Conservation (phyloP, 495 filamentous ascomycete species). For the Daldinia grandis region DNA sequence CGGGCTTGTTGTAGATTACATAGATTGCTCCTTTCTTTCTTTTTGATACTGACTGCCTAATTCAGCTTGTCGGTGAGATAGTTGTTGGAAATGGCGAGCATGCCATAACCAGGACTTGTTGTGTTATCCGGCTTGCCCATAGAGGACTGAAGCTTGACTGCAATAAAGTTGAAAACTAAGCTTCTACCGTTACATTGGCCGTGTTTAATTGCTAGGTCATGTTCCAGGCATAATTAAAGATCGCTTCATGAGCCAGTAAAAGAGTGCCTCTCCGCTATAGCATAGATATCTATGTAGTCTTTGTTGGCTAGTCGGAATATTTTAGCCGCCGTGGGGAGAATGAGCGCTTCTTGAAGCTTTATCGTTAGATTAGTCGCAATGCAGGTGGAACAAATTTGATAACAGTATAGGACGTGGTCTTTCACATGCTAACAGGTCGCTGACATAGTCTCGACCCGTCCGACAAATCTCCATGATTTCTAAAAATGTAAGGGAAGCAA, state of each 20-base stretch:
- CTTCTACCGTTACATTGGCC: not conserved
- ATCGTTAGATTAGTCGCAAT: conserved; percentile 9
- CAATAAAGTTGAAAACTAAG: conserved; percentile 2
- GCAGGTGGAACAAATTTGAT: conserved; percentile 7
- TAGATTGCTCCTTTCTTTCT: not conserved
- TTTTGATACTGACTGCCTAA: conserved; percentile 27
- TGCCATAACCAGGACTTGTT: conserved; percentile 11
- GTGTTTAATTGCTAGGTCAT: not conserved
- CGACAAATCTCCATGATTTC: conserved; percentile 27
- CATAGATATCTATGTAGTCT: not conserved
- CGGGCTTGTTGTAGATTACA: not conserved
- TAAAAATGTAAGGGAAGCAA: conserved; percentile 4
- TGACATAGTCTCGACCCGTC: conserved; percentile 19
- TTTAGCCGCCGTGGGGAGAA: conserved; percentile 20
- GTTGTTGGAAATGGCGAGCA: not conserved
- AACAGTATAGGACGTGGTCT: conserved; percentile 9
- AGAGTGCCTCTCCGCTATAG: not conserved
- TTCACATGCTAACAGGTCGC: conserved; percentile 30
- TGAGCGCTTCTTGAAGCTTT: conserved; percentile 7
- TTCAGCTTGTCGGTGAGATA: conserved; percentile 3
- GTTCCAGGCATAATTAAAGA: not conserved
- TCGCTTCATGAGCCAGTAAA: conserved; percentile 19
- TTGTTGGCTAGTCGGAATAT: conserved; percentile 18
- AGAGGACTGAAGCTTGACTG: conserved; percentile 2
- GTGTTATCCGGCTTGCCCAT: not conserved